These are phyloP conservation scores for Aspergillus clavatus DNA, from an alignment of 2,329 filamentous ascomycete species.

Conservation along the genomic window DNA sequence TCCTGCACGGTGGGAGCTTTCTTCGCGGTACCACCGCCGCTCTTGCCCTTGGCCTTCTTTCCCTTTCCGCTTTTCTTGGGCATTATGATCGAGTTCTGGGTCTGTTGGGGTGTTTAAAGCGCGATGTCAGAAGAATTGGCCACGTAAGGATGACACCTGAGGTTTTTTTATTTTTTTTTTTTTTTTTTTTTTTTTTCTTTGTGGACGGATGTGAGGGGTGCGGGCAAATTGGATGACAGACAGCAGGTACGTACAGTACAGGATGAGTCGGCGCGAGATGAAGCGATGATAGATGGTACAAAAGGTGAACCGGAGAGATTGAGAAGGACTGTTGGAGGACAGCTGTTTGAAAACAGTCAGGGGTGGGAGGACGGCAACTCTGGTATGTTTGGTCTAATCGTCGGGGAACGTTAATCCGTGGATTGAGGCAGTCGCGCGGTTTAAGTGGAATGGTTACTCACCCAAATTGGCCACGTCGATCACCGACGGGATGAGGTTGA, in stretches of 20 bases:
- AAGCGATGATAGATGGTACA: conserved; percentile 2
- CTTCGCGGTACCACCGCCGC: conserved; percentile 22
- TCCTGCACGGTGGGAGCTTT: conserved; percentile 26
- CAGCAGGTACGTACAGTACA: conserved; percentile 14
- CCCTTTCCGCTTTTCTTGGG: conserved; percentile 33
- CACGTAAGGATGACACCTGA: conserved; percentile 11
- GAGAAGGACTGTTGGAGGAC: conserved; percentile 1
- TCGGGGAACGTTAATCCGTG: conserved; percentile 24
- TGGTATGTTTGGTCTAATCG: conserved; percentile 18
- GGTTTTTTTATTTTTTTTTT: background rate
- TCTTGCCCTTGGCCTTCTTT: conserved; percentile 26
- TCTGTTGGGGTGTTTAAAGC: background rate
- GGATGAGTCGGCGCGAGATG: conserved; percentile 2
- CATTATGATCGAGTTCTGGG: conserved; percentile 20
- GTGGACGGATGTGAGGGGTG: conserved; percentile 1
- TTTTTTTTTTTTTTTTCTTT: no score
- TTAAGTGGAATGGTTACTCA: background rate
- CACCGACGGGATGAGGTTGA: background rate
- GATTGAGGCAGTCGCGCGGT: conserved; percentile 5
- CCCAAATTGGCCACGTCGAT: background rate
- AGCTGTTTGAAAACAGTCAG: conserved; percentile 7
- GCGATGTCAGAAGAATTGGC: conserved; percentile 6
- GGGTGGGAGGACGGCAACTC: conserved; percentile 18
- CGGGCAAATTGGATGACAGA: conserved; percentile 1
- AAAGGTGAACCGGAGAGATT: background rate